These are phyloP conservation scores for Acorus calamus DNA, from an alignment of 106 monocot genomes.

Conservation along the genomic window DNA sequence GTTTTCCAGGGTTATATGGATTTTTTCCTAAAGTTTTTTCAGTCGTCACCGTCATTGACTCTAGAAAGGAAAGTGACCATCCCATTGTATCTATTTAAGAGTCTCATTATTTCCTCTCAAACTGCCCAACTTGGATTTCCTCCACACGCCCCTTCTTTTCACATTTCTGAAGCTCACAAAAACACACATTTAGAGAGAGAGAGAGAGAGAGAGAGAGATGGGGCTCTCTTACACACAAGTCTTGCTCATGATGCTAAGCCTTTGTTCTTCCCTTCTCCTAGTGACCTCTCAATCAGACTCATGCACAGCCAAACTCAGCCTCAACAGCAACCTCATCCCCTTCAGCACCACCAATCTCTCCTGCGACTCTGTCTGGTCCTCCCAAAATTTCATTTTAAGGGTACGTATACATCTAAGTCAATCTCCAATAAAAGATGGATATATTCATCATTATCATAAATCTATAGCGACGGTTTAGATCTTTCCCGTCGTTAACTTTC, in stretches of 20 bases:
- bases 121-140: too few relatives aligned
- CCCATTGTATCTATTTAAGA: too few relatives aligned
- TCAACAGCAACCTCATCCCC: conserved; percentile 22
- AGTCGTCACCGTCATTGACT: too few relatives aligned
- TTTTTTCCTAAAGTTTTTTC: too few relatives aligned
- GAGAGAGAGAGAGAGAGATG: too few relatives aligned
- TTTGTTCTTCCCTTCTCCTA: not conserved
- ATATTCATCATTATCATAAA: not conserved
- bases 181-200: too few relatives aligned
- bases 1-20: too few relatives aligned
- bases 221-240: too few relatives aligned
- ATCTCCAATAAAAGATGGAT: not conserved
- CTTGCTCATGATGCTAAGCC: not conserved
- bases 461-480: not conserved
- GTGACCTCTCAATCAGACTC: conserved; percentile 9
- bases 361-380: conserved; percentile 41
- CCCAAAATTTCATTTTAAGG: conserved; percentile 40
- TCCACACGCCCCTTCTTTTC: too few relatives aligned
- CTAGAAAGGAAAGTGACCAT: too few relatives aligned
- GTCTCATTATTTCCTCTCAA: too few relatives aligned
- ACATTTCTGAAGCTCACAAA: too few relatives aligned
- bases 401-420: conserved; percentile 10
- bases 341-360: conserved; percentile 33
- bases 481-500: not conserved
- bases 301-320: conserved; percentile 16